Evolutionary conservation across 2,329 filamentous ascomycete species (phyloP).

Genomic region (Cladophialophora psammophila): DNA sequence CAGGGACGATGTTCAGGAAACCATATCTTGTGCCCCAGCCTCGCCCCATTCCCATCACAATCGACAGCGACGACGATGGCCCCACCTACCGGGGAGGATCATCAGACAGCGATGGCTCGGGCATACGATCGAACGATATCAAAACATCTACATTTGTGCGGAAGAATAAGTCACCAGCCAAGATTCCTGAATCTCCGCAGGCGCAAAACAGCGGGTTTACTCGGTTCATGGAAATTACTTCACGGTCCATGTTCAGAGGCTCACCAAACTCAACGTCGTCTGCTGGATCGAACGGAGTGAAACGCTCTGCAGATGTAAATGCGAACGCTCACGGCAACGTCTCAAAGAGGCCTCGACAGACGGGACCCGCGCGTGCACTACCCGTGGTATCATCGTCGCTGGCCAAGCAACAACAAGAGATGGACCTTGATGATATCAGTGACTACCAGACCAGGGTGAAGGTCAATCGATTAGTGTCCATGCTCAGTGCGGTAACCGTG

Average conservation of each 20-base stretch:
- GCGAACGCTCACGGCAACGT: slow-evolving; percentile 50
- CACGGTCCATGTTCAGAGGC: slow-evolving; percentile 53
- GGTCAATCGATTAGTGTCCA: slow-evolving; percentile 59
- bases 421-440: slow-evolving; percentile 58
- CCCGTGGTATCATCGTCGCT: slow-evolving; percentile 44
- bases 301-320: slow-evolving; percentile 54
- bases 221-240: slow-evolving; percentile 55
- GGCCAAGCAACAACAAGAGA: slow-evolving; percentile 40
- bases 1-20: slow-evolving; percentile 73
- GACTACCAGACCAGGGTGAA: slow-evolving; percentile 60
- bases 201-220: slow-evolving; percentile 42
- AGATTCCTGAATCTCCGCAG: slow-evolving; percentile 51
- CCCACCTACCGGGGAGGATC: slow-evolving; percentile 68
- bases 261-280: slow-evolving; percentile 33
- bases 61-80: slow-evolving; percentile 63
- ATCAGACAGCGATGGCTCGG: slow-evolving; percentile 66
- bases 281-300: slow-evolving; percentile 39
- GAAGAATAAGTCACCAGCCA: slow-evolving; percentile 47
- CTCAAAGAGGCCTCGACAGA: slow-evolving; percentile 52
- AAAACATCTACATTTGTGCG: slow-evolving; percentile 59
- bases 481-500: slow-evolving; percentile 59
- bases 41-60: slow-evolving; percentile 52
- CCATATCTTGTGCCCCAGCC: slow-evolving; percentile 53
- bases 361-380: slow-evolving; percentile 54
- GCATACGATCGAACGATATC: slow-evolving; percentile 62